Conservation (phyloP, 768 basidiomycete genomes). For the Daedaleopsis sinensis region DNA sequence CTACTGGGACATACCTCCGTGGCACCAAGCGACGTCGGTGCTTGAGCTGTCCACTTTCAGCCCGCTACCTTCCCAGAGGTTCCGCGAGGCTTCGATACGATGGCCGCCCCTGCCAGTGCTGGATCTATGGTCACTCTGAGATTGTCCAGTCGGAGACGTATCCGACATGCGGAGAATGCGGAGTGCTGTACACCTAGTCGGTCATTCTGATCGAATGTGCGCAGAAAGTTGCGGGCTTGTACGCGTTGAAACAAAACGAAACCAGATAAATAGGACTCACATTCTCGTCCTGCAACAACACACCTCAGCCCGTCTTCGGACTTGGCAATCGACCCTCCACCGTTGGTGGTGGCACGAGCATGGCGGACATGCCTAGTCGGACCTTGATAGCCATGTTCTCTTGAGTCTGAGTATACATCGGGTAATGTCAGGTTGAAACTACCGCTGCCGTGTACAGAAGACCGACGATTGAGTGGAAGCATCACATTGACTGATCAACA, state of each 20-base stretch:
- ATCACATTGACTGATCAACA: neutral
- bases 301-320: constrained; percentile 68
- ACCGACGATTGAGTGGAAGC: constrained; percentile 4
- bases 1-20: constrained; percentile 39
- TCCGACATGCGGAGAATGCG: constrained; percentile 54
- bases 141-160: constrained; percentile 34
- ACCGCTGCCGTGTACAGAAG: constrained; percentile 4
- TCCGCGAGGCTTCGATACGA: constrained; percentile 72
- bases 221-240: neutral
- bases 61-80: constrained; percentile 78
- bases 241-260: neutral
- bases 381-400: constrained; percentile 47
- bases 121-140: constrained; percentile 50
- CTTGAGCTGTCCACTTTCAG: constrained; percentile 78
- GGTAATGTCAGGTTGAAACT: constrained; percentile 14
- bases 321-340: constrained; percentile 69
- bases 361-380: constrained; percentile 59
- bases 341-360: constrained; percentile 57
- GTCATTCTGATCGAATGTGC: constrained; percentile 16
- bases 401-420: constrained; percentile 45
- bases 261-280: constrained; percentile 41
- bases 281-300: constrained; percentile 80
- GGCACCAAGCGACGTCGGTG: constrained; percentile 83
- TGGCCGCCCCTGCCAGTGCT: constrained; percentile 61
- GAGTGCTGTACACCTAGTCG: constrained; percentile 23